Percentiles rank a stretch among this genome's conserved stretches.
Conservation (phyloP, 2,329 filamentous ascomycete species). For the Fusarium hainanense region DNA sequence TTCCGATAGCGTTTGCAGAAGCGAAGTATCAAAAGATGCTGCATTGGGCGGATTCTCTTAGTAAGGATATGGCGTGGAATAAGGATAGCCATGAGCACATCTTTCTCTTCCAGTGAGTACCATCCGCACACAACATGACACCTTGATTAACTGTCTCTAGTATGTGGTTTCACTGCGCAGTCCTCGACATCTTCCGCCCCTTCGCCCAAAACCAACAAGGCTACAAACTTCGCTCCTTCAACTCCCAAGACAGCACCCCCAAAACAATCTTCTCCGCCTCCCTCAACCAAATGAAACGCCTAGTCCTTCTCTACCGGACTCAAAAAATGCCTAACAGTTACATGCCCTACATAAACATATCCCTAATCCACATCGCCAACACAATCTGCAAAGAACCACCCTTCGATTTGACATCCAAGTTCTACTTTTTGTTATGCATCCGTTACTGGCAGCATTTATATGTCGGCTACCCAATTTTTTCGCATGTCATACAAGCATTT, state of each 20-base stretch:
- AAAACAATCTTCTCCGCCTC: slow-evolving; percentile 1
- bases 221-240: background rate
- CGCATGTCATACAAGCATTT: background rate
- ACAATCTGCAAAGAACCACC: slow-evolving; percentile 1
- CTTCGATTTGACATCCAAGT: background rate
- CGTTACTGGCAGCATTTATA: slow-evolving; percentile 13
- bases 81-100: background rate
- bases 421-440: background rate
- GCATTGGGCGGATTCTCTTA: background rate
- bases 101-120: background rate
- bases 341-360: slow-evolving; percentile 15
- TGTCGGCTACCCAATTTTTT: background rate
- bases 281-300: background rate
- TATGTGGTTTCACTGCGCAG: slow-evolving; percentile 10
- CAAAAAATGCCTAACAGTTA: background rate
- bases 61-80: background rate
- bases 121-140: no score
- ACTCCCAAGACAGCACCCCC: background rate
- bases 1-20: background rate
- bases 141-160: fast-evolving
- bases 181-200: slow-evolving; percentile 1
- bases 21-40: background rate
- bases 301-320: background rate
- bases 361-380: slow-evolving; percentile 5
- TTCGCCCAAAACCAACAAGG: background rate